Base-by-base conservation (phyloP, 495 filamentous ascomycete species). In the Bacidia gigantensis region DNA sequence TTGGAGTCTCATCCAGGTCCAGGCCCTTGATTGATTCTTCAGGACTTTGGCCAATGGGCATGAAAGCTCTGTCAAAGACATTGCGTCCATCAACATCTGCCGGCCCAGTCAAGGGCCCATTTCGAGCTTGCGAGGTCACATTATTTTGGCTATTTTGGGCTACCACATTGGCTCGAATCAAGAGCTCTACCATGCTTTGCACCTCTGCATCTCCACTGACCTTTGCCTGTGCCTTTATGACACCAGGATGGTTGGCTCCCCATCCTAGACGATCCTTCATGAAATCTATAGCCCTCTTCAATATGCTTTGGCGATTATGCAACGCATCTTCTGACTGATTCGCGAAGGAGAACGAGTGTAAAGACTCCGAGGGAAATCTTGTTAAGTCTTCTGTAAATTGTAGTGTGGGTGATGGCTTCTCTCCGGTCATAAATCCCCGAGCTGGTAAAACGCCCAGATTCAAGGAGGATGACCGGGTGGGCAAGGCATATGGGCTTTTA, bases 261-360 rank as follows among this genome's bases (percentile, higher is more conserved):
- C 88, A 94, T 54, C 87, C 87, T 64, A 95, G 74, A 52, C 83
- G 88, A 63, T 96, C 89, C 60, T 86, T 81, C 90, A 99, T 92
- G 63, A 97, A 97, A 66, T 97, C 93, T 55, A 98, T 84, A 12
- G 89, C 93, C 50, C 89, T 75, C 63, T 95, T 96, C 59, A 99
- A 63, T 18, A 95, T 83, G 68, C 88, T 96, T 62, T 97, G 93
- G 44, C 93, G 79, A 61, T 72, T 95, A 60, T 94, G 85, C 24
- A 97, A 76, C 42, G 84, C 72, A 59, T 96, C 89, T 61, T 95
- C 90, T 3, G 89, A 89, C 65, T 95, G 90, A 53, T 95, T 87
- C 2, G 93, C 87, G 65, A 99, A 99, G 26, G 93, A 97, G 69
- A 99, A 99, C 0, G 93, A 97, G 64, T 99, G 92, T 52, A 99